phyloP scores from a whole-genome alignment of 2,329 filamentous ascomycete species.

The Alternaria conjuncta region DNA sequence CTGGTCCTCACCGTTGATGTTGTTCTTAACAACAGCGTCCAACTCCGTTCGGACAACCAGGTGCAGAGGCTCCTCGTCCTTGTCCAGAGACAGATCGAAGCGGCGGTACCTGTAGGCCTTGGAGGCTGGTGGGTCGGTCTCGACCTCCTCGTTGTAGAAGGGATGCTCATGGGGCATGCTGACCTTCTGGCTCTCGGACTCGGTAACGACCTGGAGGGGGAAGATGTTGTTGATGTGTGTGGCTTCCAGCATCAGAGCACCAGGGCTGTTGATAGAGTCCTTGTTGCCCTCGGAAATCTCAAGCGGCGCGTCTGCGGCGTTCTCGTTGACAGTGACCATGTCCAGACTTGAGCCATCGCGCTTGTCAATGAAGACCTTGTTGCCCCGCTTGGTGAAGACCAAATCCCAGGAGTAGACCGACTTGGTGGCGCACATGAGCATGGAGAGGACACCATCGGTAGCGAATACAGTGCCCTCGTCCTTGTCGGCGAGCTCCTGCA shows the following conservation, averaged over 20 bases:
- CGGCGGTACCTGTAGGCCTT: slow-evolving; percentile 99
- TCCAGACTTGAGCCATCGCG: slow-evolving; percentile 92
- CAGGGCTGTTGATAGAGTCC: slow-evolving; percentile 93
- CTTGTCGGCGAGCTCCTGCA: slow-evolving; percentile 95
- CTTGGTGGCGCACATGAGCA: slow-evolving; percentile 98
- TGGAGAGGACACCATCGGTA: slow-evolving; percentile 95
- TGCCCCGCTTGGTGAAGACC: slow-evolving; percentile 87
- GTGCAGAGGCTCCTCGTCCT: slow-evolving; percentile 90
- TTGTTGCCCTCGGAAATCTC: slow-evolving; percentile 92
- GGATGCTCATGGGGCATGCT: slow-evolving; percentile 90
- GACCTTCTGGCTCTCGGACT: slow-evolving; percentile 78
- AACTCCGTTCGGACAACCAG: slow-evolving; percentile 93
- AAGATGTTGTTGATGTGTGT: slow-evolving; percentile 99
- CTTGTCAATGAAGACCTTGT: slow-evolving; percentile 99
- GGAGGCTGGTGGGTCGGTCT: slow-evolving; percentile 90
- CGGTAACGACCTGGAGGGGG: slow-evolving; percentile 89
- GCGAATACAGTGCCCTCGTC: slow-evolving; percentile 96
- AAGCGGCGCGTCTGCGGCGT: slow-evolving; percentile 91
- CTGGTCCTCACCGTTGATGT: slow-evolving; percentile 89
- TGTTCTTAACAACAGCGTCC: slow-evolving; percentile 95
- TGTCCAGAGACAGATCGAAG: slow-evolving; percentile 91
- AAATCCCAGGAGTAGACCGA: slow-evolving; percentile 99
- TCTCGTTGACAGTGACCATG: slow-evolving; percentile 99
- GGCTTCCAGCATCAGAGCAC: slow-evolving; percentile 90
- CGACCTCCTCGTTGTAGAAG: slow-evolving; percentile 94